Evolutionary conservation across 106 monocot genomes (phyloP).

Genomic region (Phalaenopsis equestris): DNA sequence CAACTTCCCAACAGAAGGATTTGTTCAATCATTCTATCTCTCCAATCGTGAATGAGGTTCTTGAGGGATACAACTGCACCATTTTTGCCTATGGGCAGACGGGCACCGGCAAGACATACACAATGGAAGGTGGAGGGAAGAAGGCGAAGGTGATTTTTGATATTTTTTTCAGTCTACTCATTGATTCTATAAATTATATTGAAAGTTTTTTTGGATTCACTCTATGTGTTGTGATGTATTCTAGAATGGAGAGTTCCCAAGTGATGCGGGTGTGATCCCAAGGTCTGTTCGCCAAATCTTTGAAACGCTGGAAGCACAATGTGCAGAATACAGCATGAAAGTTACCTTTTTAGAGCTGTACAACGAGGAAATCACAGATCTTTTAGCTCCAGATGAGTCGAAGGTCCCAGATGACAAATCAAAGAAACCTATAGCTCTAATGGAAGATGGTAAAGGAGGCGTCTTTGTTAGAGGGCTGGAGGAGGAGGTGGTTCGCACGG

Average conservation of each 20-base stretch:
- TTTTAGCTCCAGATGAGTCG: constrained; percentile 76
- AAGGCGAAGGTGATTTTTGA: constrained; percentile 54
- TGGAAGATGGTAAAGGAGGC: constrained; percentile 76
- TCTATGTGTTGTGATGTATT: neutral
- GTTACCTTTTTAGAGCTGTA: constrained; percentile 93
- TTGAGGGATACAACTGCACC: constrained; percentile 96
- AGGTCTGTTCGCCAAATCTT: constrained; percentile 82
- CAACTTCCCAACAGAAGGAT: constrained; percentile 81
- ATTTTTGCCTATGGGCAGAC: constrained; percentile 98
- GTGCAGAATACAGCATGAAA: constrained; percentile 94
- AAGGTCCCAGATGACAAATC: constrained; percentile 57
- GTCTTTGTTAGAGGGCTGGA: constrained; percentile 63
- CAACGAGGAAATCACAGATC: constrained; percentile 94
- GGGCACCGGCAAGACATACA: constrained; percentile 93
- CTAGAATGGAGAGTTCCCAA: constrained; percentile 88
- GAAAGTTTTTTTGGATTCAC: constrained; percentile 4
- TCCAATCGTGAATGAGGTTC: constrained; percentile 90
- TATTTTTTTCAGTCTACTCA: neutral
- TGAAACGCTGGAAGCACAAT: constrained; percentile 72
- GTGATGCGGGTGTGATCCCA: constrained; percentile 93
- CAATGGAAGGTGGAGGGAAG: constrained; percentile 96
- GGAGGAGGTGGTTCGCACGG: constrained; percentile 65
- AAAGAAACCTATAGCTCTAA: constrained; percentile 65
- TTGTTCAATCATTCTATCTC: constrained; percentile 77
- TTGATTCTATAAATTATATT: neutral